Evolutionary conservation across 352 stramenopile genomes (phyloP).

Genomic region (Phytopythium helicoides): DNA sequence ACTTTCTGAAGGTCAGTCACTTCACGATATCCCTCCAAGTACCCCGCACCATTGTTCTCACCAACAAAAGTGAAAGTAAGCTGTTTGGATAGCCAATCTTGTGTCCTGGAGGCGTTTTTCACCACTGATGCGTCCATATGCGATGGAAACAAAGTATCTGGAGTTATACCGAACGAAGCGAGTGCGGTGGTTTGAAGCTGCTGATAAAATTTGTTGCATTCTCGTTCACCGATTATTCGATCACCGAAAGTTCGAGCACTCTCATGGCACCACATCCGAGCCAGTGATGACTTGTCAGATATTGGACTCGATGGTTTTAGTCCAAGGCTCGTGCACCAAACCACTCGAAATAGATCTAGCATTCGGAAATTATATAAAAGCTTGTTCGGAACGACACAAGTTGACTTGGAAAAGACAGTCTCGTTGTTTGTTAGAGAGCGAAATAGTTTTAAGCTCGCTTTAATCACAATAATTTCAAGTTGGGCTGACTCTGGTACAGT

Average conservation of each 20-base stretch:
- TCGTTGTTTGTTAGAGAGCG: constrained; percentile 38
- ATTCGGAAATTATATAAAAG: constrained; percentile 51
- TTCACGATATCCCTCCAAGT: constrained; percentile 56
- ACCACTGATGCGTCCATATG: constrained; percentile 7
- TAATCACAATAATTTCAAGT: constrained; percentile 40
- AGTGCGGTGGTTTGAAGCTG: constrained; percentile 43
- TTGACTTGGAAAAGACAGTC: constrained; percentile 12
- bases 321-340: constrained; percentile 43
- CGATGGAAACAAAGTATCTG: constrained; percentile 34
- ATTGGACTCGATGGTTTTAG: constrained; percentile 24
- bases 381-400: constrained; percentile 21
- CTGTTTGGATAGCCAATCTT: constrained; percentile 44
- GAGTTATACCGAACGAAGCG: constrained; percentile 36
- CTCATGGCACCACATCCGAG: constrained; percentile 77
- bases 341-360: constrained; percentile 38
- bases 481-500: constrained; percentile 10
- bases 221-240: constrained; percentile 30
- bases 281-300: constrained; percentile 45
- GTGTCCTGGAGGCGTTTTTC: constrained; percentile 16
- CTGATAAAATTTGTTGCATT: constrained; percentile 39
- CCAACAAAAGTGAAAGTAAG: constrained; percentile 58
- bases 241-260: constrained; percentile 51
- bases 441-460: constrained; percentile 53
- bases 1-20: constrained; percentile 50
- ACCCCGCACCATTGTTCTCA: constrained; percentile 30